phyloP scores from a whole-genome alignment of 2,329 filamentous ascomycete species.

The Botrytis medusae region DNA sequence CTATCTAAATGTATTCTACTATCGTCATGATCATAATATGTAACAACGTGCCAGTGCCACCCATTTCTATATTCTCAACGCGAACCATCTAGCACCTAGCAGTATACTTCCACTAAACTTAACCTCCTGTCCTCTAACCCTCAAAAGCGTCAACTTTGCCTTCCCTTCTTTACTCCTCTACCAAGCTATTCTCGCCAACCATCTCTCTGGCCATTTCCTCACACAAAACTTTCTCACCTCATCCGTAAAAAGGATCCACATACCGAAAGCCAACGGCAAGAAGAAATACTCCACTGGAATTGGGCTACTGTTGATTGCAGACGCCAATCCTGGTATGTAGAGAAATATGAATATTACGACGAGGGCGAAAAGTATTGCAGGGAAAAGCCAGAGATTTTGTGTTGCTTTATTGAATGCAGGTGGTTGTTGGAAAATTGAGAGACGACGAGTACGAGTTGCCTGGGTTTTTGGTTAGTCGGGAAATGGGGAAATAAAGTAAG shows the following conservation, averaged over 20 bases:
- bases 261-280: conserved; percentile 68
- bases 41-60: neutral
- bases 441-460: conserved; percentile 59
- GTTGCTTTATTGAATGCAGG: conserved; percentile 59
- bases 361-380: conserved; percentile 66
- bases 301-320: conserved; percentile 56
- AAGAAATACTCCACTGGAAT: conserved; percentile 75
- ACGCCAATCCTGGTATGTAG: conserved; percentile 65
- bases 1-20: neutral
- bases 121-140: neutral
- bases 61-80: neutral
- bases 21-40: neutral
- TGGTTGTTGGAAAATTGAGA: conserved; percentile 70
- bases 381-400: conserved; percentile 67
- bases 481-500: neutral
- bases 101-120: neutral
- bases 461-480: conserved; percentile 1
- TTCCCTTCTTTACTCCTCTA: conserved; percentile 39
- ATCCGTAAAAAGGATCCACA: conserved; percentile 61
- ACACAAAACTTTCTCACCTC: conserved; percentile 64
- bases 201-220: conserved; percentile 55
- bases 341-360: conserved; percentile 66
- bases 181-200: conserved; percentile 63
- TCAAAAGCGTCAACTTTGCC: neutral
- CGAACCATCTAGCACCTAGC: neutral